Percentiles rank a stretch among this genome's conserved stretches.
phyloP scores from a whole-genome alignment of 2,329 filamentous ascomycete genomes.

The Arachnopeziza araneosa region DNA sequence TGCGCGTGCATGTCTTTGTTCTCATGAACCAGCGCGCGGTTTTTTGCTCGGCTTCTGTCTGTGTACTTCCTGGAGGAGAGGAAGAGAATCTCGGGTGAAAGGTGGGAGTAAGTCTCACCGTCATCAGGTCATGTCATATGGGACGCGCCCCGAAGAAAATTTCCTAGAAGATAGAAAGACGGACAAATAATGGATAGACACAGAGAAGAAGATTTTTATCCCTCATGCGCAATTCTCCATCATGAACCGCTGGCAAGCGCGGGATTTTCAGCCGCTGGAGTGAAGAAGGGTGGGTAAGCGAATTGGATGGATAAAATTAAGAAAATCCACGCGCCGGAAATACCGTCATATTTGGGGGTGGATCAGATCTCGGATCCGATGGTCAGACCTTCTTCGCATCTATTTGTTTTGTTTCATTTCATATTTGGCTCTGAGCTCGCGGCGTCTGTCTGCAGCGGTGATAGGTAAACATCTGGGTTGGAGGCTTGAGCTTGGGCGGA shows the following conservation, averaged over 20 bases:
- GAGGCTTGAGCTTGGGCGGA: neutral
- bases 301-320: too few species aligned
- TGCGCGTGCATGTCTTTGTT: neutral
- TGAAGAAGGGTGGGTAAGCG: neutral
- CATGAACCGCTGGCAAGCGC: neutral
- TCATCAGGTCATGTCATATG: neutral
- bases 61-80: too few species aligned
- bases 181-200: neutral
- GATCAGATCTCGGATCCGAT: neutral
- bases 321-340: neutral
- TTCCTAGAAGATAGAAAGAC: neutral
- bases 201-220: neutral
- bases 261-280: neutral
- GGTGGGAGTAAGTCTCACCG: neutral
- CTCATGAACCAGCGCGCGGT: too few species aligned
- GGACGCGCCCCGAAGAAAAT: neutral
- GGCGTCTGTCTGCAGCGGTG: neutral
- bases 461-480: neutral
- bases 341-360: neutral
- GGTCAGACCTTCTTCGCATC: too few species aligned
- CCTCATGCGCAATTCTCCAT: neutral
- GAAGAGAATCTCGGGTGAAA: neutral
- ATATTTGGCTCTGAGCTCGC: neutral
- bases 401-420: neutral
- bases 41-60: too few species aligned